A percentile compares a stretch with the other conserved stretches of the same genome.
Evolutionary conservation across 1,284 basidiomycete genomes (phyloP).

Genomic region (Rhodotorula glutinis): DNA sequence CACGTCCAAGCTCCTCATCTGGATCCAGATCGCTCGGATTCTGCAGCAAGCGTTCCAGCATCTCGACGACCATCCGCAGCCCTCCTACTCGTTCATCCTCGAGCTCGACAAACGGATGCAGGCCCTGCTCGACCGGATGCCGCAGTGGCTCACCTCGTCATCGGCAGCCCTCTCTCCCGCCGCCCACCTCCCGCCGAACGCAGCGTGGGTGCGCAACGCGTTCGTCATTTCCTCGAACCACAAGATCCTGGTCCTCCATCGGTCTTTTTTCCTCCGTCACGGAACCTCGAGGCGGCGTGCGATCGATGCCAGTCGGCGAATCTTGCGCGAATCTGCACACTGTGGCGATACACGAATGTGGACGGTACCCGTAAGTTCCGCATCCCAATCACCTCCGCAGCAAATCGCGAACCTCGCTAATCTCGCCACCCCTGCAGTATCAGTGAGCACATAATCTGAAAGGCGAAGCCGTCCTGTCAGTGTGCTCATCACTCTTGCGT

Average conservation of each 20-base stretch:
- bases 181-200: slow-evolving; percentile 8
- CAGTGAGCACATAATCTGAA: not conserved
- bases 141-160: slow-evolving; percentile 14
- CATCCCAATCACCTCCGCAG: too few species aligned
- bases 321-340: slow-evolving; percentile 8
- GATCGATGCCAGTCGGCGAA: slow-evolving; percentile 13
- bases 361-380: slow-evolving; percentile 17
- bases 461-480: not conserved
- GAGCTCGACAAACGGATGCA: slow-evolving; percentile 10
- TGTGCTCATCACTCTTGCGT: not conserved
- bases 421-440: not conserved
- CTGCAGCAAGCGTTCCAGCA: slow-evolving; percentile 23
- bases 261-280: slow-evolving; percentile 28
- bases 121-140: slow-evolving; percentile 20
- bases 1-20: slow-evolving; percentile 10
- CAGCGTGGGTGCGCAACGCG: slow-evolving; percentile 12
- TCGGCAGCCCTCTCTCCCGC: not conserved
- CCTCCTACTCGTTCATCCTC: slow-evolving; percentile 20
- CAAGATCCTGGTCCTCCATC: slow-evolving; percentile 33
- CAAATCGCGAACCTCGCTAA: too few species aligned
- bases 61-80: slow-evolving; percentile 8
- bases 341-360: slow-evolving; percentile 19
- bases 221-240: slow-evolving; percentile 14
- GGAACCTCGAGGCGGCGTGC: slow-evolving; percentile 13
- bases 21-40: slow-evolving; percentile 20